Conservation (phyloP, 2,329 filamentous ascomycete genomes). For the Colletotrichum viniferum region DNA sequence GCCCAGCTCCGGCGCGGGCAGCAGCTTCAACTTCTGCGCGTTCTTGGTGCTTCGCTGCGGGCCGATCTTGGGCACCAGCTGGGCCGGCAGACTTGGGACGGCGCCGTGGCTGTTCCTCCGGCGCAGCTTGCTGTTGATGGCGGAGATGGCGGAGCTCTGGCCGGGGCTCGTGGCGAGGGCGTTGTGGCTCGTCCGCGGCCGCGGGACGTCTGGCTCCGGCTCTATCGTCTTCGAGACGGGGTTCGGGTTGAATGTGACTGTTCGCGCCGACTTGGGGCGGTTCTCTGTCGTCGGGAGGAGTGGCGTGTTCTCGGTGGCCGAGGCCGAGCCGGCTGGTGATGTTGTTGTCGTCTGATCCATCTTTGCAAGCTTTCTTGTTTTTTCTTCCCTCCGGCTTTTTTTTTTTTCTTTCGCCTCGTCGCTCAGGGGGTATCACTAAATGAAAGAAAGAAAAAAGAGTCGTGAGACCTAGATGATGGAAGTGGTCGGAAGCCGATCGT, state of each 20-base stretch:
- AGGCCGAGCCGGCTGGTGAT: constrained; percentile 3
- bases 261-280: constrained; percentile 58
- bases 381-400: neutral
- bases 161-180: constrained; percentile 35
- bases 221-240: constrained; percentile 67
- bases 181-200: constrained; percentile 33
- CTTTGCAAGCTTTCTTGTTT: neutral
- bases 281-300: constrained; percentile 35
- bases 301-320: constrained; percentile 37
- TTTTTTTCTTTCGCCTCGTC: neutral
- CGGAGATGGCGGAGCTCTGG: constrained; percentile 64
- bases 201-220: constrained; percentile 41
- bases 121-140: constrained; percentile 85
- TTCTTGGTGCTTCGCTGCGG: constrained; percentile 95
- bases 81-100: constrained; percentile 38
- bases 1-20: constrained; percentile 86
- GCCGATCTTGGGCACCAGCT: constrained; percentile 73
- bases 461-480: neutral
- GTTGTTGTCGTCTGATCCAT: constrained; percentile 23
- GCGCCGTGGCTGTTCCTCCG: constrained; percentile 81
- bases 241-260: constrained; percentile 79
- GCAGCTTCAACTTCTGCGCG: constrained; percentile 94
- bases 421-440: constrained; percentile 13
- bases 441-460: neutral
- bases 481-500: neutral